Percentiles rank a stretch among this genome's conserved stretches.
Conservation (phyloP, 176 grass and related monocot species). For the Sorghum bicolor region Sorghum_bicolor_NCBIv3 NC_012879.2:4379501-4380000, state of each 20-base stretch:
- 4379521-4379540: background rate
- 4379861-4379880: constrained; percentile 85
- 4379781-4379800: background rate
- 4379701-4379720: background rate
- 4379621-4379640: background rate
- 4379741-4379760: background rate
- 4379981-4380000: constrained; percentile 73
- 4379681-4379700: background rate
- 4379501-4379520: background rate
- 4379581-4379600: background rate
- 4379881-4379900: constrained; percentile 50
- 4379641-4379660: background rate
- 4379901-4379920: constrained; percentile 97
- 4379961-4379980: constrained; percentile 75
- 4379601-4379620: background rate
- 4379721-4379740: background rate
- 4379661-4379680: background rate
- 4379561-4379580: background rate
- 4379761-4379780: background rate
- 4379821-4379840: constrained; percentile 63
- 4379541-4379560: background rate
- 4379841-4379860: constrained; percentile 85
- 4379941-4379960: constrained; percentile 69
- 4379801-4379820: background rate
- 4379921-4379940: constrained; percentile 77